A percentile compares a stretch with the other conserved stretches of the same genome.
phyloP scores from a whole-genome alignment of 73 alveolate species.

The Paramecium primaurelia region DNA sequence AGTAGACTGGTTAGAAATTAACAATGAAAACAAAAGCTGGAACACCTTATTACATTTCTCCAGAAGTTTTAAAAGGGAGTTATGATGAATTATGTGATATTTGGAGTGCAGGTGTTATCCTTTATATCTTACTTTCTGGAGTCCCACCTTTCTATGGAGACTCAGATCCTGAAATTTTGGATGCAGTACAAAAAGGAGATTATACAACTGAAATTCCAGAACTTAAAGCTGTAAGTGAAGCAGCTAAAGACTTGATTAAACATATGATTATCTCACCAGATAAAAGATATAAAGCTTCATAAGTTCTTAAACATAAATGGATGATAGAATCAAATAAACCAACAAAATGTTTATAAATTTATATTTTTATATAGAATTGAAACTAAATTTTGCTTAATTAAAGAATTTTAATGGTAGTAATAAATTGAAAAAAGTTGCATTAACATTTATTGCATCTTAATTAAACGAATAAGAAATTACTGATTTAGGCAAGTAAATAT shows the following conservation, averaged over 20 bases:
- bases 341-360: neutral
- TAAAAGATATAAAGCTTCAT: constrained; percentile 59
- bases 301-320: constrained; percentile 65
- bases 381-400: constrained; percentile 35
- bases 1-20: constrained; percentile 7
- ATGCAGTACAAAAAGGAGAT: constrained; percentile 62
- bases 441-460: constrained; percentile 63
- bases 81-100: constrained; percentile 72
- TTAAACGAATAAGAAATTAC: constrained; percentile 56
- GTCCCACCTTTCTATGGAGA: constrained; percentile 74
- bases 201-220: constrained; percentile 53
- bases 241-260: constrained; percentile 66
- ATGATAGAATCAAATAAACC: constrained; percentile 51
- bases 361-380: neutral
- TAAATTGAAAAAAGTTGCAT: constrained; percentile 59
- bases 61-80: constrained; percentile 69
- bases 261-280: constrained; percentile 59
- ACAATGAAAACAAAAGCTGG: constrained; percentile 64
- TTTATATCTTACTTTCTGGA: constrained; percentile 67
- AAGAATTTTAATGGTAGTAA: constrained; percentile 49
- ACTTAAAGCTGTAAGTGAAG: constrained; percentile 44
- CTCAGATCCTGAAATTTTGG: constrained; percentile 65
- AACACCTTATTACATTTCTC: constrained; percentile 70
- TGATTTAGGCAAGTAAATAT: constrained; percentile 41
- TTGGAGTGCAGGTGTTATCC: constrained; percentile 71